Evolutionary conservation across 768 basidiomycete genomes (phyloP), one percentile per base, ranked within the genome.

Genomic region (Tubosaeta sp.): DNA sequence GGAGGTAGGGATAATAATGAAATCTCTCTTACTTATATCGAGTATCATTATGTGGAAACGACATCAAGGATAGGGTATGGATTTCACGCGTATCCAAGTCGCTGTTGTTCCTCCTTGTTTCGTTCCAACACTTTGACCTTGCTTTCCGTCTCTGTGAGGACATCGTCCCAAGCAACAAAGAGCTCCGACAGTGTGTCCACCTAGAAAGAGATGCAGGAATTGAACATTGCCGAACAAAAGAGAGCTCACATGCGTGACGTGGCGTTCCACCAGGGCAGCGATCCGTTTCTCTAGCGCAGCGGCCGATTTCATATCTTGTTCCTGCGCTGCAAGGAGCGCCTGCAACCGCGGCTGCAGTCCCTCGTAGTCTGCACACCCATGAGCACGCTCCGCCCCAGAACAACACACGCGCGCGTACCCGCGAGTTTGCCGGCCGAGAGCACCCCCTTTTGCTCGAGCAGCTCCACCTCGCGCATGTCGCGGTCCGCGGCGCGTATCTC

Each of bases 91-190:
- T 85, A 76, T 5, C 89, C 89, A 26, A 89, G 69, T 26, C 81
- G 79, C 53, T 68, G 72, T 48, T 80, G 75, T 63, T 87, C 86
- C 12, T 74, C 76, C 54, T 74, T 76, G 39, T 84, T 82, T 51
- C 77, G 78, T 62, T 91, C 87, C 49, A 88, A 61, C 34, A 69
- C 74, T 26, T 69, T 69, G 6, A 84, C 67, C 47, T 79, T 79
- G 50, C 79, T 77, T 63, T 91, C 89, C 5, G 82, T 78, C 42
- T 80, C 82, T n/a, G 77, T 74, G 10, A 91, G 67, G 1, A 83
- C 77, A 52, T 91, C 88, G 57, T 92, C 88, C 90, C 91, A 93
- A 13, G 80, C 80, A 7, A 93, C 85, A 54, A 93, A 92, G 19
- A 92, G 72, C 57, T 91, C 89, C 12, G 91, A 92, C 1, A 92